Conservation (phyloP, 1,139 yeast genomes). For the Lodderomyces elongisporus region DNA sequence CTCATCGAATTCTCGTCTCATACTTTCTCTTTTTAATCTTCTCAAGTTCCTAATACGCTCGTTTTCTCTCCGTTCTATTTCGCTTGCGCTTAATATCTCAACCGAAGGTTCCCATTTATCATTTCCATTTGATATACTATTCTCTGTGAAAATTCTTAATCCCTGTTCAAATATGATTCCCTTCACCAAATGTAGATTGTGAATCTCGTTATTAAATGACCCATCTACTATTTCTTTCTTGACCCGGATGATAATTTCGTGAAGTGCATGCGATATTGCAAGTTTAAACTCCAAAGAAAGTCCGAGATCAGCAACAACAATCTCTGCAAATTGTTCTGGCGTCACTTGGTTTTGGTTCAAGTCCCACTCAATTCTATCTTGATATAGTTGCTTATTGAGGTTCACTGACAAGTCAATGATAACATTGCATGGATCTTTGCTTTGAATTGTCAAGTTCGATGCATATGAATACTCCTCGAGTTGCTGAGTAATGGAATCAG, state of each 20-base stretch:
- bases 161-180: slow-evolving; percentile 44
- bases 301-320: slow-evolving; percentile 82
- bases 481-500: slow-evolving; percentile 71
- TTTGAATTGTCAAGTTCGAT: slow-evolving; percentile 56
- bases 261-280: slow-evolving; percentile 82
- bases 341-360: slow-evolving; percentile 58
- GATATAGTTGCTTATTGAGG: slow-evolving; percentile 76
- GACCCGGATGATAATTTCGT: slow-evolving; percentile 70
- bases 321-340: slow-evolving; percentile 80
- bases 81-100: slow-evolving; percentile 84
- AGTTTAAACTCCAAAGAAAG: slow-evolving; percentile 81
- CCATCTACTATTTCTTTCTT: slow-evolving; percentile 90
- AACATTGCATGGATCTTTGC: slow-evolving; percentile 68
- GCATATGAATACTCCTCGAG: slow-evolving; percentile 62
- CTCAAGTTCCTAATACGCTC: slow-evolving; percentile 91
- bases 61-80: slow-evolving; percentile 89
- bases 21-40: slow-evolving; percentile 85
- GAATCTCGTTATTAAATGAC: slow-evolving; percentile 43
- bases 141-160: slow-evolving; percentile 41
- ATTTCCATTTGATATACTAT: slow-evolving; percentile 42
- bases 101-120: slow-evolving; percentile 89
- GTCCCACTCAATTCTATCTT: slow-evolving; percentile 96
- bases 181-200: slow-evolving; percentile 40
- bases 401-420: slow-evolving; percentile 78
- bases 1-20: slow-evolving; percentile 50